Evolutionary conservation across 305 asterid species (phyloP).

Genomic region (Fraxinus dipetala): DNA sequence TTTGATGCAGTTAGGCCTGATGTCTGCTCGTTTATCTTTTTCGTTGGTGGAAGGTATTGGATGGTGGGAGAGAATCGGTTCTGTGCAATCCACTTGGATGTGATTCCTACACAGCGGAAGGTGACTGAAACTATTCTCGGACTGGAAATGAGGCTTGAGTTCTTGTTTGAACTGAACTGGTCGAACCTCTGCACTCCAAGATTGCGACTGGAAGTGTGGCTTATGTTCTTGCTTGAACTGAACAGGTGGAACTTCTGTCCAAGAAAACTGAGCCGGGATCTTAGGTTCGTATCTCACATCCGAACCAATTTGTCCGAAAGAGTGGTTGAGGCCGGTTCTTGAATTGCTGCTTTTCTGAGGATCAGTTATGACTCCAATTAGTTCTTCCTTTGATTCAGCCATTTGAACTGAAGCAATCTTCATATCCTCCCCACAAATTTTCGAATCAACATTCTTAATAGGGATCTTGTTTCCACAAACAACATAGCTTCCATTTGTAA

Average conservation of each 20-base stretch:
- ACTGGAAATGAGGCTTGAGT: constrained; percentile 30
- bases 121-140: constrained; percentile 32
- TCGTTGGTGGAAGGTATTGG: constrained; percentile 24
- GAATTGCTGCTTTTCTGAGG: constrained; percentile 37
- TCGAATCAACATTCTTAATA: constrained; percentile 40
- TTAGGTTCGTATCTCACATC: constrained; percentile 38
- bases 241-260: constrained; percentile 30
- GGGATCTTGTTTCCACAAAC: constrained; percentile 29
- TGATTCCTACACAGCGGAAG: constrained; percentile 29
- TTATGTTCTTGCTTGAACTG: constrained; percentile 42
- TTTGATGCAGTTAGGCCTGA: constrained; percentile 22
- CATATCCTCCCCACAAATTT: constrained; percentile 27
- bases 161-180: constrained; percentile 46
- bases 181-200: constrained; percentile 40
- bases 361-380: constrained; percentile 31
- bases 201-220: constrained; percentile 28
- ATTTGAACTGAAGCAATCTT: constrained; percentile 33
- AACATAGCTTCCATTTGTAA: constrained; percentile 27
- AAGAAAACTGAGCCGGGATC: constrained; percentile 16
- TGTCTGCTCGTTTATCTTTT: constrained; percentile 23
- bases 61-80: constrained; percentile 18
- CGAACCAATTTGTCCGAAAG: constrained; percentile 32
- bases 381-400: constrained; percentile 34
- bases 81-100: constrained; percentile 25
- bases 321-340: constrained; percentile 29